Evolutionary conservation across 2,329 filamentous ascomycete species (phyloP).

Genomic region (Phyllosticta ampelicida): DNA sequence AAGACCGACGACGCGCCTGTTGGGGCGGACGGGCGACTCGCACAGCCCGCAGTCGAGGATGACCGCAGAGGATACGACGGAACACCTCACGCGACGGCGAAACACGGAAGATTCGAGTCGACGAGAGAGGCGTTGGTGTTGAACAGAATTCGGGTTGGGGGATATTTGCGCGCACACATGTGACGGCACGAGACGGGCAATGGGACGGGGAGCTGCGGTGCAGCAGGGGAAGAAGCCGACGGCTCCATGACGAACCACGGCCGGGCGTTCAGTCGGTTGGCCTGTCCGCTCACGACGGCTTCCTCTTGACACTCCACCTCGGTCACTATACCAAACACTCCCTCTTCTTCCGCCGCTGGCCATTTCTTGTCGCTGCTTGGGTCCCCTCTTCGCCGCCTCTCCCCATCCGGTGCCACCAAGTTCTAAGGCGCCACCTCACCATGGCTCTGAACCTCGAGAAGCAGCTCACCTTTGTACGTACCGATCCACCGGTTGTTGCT

Average conservation of each 20-base stretch:
- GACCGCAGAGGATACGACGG: neutral
- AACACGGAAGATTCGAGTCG: neutral
- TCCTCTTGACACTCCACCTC: neutral
- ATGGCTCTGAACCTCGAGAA: conserved; percentile 65
- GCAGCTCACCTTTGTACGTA: conserved; percentile 68
- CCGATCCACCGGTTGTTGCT: conserved; percentile 5
- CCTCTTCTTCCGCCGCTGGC: neutral
- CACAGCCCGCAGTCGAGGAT: neutral
- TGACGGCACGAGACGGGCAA: neutral
- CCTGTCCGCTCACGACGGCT: neutral
- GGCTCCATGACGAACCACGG: neutral
- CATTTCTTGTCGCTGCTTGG: neutral
- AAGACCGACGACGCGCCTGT: neutral
- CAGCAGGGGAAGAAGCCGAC: neutral
- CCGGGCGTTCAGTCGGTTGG: neutral
- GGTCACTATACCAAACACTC: neutral
- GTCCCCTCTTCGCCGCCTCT: conserved; percentile 5
- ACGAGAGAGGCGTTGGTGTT: neutral
- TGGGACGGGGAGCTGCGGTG: neutral
- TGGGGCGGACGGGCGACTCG: neutral
- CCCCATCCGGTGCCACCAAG: neutral
- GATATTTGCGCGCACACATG: too few relatives aligned
- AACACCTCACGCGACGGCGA: neutral
- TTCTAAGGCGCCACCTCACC: conserved; percentile 1
- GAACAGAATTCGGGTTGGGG: neutral